Percentiles rank a stretch among this genome's conserved stretches.
Evolutionary conservation across 78 protist genomes (phyloP).

Genomic region (Cavenderia fasciculata): DNA sequence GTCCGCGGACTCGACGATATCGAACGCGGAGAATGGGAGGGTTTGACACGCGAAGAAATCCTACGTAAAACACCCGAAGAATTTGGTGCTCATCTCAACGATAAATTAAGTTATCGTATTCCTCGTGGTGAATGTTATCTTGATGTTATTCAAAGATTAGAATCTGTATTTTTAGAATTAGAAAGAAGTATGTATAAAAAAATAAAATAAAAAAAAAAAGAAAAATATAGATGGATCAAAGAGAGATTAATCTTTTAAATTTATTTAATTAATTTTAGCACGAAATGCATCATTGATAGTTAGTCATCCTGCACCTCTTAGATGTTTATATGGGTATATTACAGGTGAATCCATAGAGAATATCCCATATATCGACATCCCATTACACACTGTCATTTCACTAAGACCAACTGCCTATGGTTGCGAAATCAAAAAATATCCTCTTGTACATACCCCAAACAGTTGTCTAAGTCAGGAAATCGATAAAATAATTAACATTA

Average conservation of each 20-base stretch:
- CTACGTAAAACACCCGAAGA: conserved; percentile 81
- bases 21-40: conserved; percentile 97
- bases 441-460: too few species aligned
- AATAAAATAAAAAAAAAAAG: too few species aligned
- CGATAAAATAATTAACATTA: too few species aligned
- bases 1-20: conserved; percentile 90
- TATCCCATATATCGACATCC: conserved; percentile 81
- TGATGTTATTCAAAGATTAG: conserved; percentile 91
- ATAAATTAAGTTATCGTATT: conserved; percentile 90
- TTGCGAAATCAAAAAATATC: conserved; percentile 49
- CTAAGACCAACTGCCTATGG: conserved; percentile 84
- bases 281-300: conserved; percentile 68
- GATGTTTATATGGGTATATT: conserved; percentile 64
- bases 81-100: conserved; percentile 67
- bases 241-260: background rate
- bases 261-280: conserved; percentile 2
- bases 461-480: too few species aligned
- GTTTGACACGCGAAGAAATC: conserved; percentile 93
- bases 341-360: conserved; percentile 81
- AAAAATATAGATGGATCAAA: background rate
- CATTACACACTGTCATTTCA: conserved; percentile 88
- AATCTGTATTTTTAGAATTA: conserved; percentile 92
- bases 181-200: conserved; percentile 82
- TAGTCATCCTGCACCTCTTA: conserved; percentile 70
- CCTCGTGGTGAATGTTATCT: conserved; percentile 96